Evolutionary conservation across 2,329 filamentous ascomycete species (phyloP).

Genomic region (Alternaria burnsii): DNA sequence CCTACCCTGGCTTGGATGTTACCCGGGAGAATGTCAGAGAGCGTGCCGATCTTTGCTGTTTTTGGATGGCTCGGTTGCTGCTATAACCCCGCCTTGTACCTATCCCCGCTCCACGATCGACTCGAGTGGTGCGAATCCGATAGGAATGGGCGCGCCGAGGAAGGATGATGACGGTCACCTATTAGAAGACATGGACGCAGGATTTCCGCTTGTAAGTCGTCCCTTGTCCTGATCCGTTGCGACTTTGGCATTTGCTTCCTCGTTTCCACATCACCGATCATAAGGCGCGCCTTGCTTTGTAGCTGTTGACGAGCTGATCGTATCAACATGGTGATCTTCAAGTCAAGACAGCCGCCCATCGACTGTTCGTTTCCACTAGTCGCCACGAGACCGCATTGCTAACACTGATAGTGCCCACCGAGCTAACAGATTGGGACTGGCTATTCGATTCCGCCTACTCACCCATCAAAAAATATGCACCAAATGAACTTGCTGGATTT

Average conservation of each 20-base stretch:
- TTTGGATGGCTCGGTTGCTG: slow-evolving; percentile 18
- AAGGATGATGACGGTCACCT: slow-evolving; percentile 11
- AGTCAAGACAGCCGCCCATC: slow-evolving; percentile 55
- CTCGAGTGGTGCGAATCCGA: slow-evolving; percentile 41
- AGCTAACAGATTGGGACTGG: slow-evolving; percentile 68
- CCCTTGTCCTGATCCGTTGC: neutral
- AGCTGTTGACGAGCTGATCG: neutral
- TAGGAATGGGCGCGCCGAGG: slow-evolving; percentile 27
- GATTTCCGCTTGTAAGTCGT: neutral
- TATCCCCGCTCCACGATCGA: slow-evolving; percentile 42
- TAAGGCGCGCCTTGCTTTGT: neutral
- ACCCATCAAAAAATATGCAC: slow-evolving; percentile 54
- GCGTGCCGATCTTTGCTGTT: slow-evolving; percentile 17
- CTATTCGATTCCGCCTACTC: slow-evolving; percentile 66
- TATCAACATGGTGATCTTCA: slow-evolving; percentile 51
- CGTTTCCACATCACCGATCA: neutral
- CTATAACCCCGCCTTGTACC: slow-evolving; percentile 31
- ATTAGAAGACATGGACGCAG: neutral
- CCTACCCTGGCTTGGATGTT: slow-evolving; percentile 1
- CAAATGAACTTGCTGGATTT: slow-evolving; percentile 60
- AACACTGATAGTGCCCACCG: slow-evolving; percentile 57
- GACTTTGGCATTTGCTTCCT: neutral
- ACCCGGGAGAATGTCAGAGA: slow-evolving; percentile 6
- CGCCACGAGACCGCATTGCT: slow-evolving; percentile 3
- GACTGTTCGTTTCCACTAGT: slow-evolving; percentile 42